Base-by-base conservation (phyloP, 2,329 filamentous ascomycete species). In the Clarireedia monteithiana region DNA sequence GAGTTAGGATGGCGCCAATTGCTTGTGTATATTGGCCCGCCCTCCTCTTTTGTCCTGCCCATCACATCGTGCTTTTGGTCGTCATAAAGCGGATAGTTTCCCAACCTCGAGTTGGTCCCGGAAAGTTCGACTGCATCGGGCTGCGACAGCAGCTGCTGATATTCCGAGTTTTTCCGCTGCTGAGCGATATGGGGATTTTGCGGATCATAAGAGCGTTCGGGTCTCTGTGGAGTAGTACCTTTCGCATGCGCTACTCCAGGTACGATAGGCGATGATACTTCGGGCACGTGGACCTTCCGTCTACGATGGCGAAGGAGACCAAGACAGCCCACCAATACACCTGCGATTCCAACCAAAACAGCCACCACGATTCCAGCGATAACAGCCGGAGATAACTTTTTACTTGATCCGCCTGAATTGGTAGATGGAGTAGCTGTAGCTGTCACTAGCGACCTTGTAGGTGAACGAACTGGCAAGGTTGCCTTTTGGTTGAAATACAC, bases 401-500 rank as follows among this genome's bases (percentile, higher is more conserved):
- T 55, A 9, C 47, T 51, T 5, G 62, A 44, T 0, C 15, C 34
- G 6, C 10, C 12, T 12, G 57, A 50, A 5, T 40, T 30, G 5
- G 44, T 42, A 17, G 63, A 62, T 46, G 77, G 63, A 6, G 67
- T 60, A 20, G 50, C 50, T 6, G 59, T 62, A 4, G 59, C 17
- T 24, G 30, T 50, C 0, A 60, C 52, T 6, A 62, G 50, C 5
- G 62, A 40, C 38, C 81, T 74, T 3, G 80, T 84, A 0, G 82
- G 74, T 6, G 75, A 73, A 30, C 82, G 74, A 9, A 69, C 66
- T 2, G 74, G 64, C 2, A 76, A 70, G 2, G 70, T 68, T 14
- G 79, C 77, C 15, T 72, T 73, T 24, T 80, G 73, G 1, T 74
- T 73, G 67, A 84, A 79, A 57, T 83, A 77, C 2, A 78, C 74